These are phyloP conservation scores for Mucor velutinosus DNA, from an alignment of 371 early-diverging fungal genomes.

Conservation along the genomic window DNA sequence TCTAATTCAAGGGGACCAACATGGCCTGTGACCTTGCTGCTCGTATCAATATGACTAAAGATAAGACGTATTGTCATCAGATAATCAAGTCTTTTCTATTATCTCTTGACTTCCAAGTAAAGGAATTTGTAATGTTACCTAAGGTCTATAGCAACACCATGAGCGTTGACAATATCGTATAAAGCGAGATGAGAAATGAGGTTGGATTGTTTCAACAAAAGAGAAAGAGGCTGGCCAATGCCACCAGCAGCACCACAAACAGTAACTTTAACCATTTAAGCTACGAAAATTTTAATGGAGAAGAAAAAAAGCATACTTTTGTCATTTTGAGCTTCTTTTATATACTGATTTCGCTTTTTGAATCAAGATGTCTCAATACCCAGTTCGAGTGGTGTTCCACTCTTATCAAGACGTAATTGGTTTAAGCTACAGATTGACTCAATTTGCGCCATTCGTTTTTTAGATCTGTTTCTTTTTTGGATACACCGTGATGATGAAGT, in stretches of 20 bases:
- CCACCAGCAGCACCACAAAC: slow-evolving; percentile 87
- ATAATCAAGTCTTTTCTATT: not conserved
- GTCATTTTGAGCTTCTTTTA: not conserved
- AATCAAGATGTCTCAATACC: not conserved
- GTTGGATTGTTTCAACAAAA: slow-evolving; percentile 77
- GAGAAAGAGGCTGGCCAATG: slow-evolving; percentile 88
- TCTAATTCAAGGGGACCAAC: slow-evolving; percentile 35
- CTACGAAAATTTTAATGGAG: not conserved
- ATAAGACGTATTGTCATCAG: not conserved
- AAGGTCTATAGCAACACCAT: slow-evolving; percentile 76
- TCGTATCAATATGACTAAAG: slow-evolving; percentile 66
- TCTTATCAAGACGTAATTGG: not conserved
- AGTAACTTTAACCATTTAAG: slow-evolving; percentile 66
- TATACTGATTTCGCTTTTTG: not conserved
- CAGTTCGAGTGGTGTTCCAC: not conserved
- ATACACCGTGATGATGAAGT: not conserved
- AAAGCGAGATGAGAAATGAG: slow-evolving; percentile 62
- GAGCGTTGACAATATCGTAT: slow-evolving; percentile 75
- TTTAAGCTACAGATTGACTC: not conserved
- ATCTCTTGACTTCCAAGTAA: not conserved
- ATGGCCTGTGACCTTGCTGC: slow-evolving; percentile 58
- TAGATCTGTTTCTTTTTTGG: not conserved
- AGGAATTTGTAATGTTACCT: slow-evolving; percentile 21
- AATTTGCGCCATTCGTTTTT: not conserved
- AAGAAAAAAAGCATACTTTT: not conserved